A percentile compares a stretch with the other conserved stretches of the same genome.
phyloP scores from a whole-genome alignment of 768 basidiomycete genomes.

The Gyrodon lividus region DNA sequence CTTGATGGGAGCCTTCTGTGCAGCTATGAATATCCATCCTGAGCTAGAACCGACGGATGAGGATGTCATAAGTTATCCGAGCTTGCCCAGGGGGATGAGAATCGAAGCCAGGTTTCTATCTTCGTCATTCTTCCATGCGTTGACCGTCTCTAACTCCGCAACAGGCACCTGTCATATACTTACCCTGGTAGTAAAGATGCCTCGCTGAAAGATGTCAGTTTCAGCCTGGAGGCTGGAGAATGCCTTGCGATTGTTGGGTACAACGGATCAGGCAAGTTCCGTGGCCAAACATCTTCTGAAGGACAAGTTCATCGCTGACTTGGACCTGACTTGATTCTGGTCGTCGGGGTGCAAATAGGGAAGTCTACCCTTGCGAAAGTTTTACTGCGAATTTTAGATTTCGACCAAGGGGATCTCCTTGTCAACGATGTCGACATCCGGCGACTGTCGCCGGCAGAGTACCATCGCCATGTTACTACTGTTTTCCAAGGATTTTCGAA shows the following conservation, averaged over 20 bases:
- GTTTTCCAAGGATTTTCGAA: constrained; percentile 87
- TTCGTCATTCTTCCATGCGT: constrained; percentile 8
- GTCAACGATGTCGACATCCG: constrained; percentile 74
- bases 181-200: constrained; percentile 75
- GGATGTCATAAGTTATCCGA: constrained; percentile 47
- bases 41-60: constrained; percentile 61
- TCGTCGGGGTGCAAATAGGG: constrained; percentile 40
- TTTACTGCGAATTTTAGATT: constrained; percentile 75
- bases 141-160: constrained; percentile 16
- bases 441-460: constrained; percentile 61
- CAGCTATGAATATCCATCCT: constrained; percentile 69
- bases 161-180: constrained; percentile 65
- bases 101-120: constrained; percentile 64
- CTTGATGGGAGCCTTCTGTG: constrained; percentile 83
- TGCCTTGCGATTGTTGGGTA: constrained; percentile 83
- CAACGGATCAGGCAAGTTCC: constrained; percentile 71
- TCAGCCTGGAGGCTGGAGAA: constrained; percentile 72
- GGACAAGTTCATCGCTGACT: constrained; percentile 9
- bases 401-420: constrained; percentile 63
- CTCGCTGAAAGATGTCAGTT: constrained; percentile 66
- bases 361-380: constrained; percentile 88
- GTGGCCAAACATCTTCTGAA: constrained; percentile 6
- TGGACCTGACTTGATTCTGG: constrained; percentile 9
- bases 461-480: constrained; percentile 73
- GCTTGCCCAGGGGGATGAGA: constrained; percentile 56